phyloP scores from a whole-genome alignment of 1,139 yeast genomes.

The Hemisphaericaspora xylanilytica region DNA sequence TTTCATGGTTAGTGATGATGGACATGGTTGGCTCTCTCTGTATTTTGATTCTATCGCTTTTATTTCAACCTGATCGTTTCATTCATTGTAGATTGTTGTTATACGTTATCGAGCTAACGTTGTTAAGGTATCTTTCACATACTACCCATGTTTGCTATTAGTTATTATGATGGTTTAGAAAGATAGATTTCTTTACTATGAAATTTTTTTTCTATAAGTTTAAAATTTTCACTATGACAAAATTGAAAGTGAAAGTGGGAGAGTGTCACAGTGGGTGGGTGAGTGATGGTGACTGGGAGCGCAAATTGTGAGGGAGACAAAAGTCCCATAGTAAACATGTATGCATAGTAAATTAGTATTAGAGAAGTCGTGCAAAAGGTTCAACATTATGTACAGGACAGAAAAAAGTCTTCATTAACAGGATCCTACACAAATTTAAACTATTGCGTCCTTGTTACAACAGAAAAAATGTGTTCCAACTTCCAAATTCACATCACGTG shows the following conservation, averaged over 20 bases:
- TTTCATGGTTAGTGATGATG: no score
- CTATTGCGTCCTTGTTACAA: no score
- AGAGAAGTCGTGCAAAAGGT: constrained; percentile 1
- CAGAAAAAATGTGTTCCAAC: background rate
- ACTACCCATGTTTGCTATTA: constrained; percentile 61
- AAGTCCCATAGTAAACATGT: background rate
- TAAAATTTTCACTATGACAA: constrained; percentile 12
- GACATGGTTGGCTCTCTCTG: no score
- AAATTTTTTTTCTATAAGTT: constrained; percentile 13
- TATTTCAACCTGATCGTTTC: background rate
- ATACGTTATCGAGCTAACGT: constrained; percentile 1
- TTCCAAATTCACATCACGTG: no score
- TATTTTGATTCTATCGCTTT: background rate
- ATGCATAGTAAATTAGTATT: no score
- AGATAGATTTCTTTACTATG: constrained; percentile 7
- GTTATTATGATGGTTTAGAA: constrained; percentile 15
- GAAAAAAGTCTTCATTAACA: no score
- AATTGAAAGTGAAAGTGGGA: background rate
- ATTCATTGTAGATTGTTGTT: background rate
- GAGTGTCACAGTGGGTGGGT: background rate
- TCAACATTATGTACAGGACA: background rate
- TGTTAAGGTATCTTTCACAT: constrained; percentile 37
- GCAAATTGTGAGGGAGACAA: no score
- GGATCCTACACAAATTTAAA: no score
- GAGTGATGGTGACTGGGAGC: background rate